Base-by-base conservation (phyloP, 257 asterid genomes). In the Gentiana macrophylla region DNA sequence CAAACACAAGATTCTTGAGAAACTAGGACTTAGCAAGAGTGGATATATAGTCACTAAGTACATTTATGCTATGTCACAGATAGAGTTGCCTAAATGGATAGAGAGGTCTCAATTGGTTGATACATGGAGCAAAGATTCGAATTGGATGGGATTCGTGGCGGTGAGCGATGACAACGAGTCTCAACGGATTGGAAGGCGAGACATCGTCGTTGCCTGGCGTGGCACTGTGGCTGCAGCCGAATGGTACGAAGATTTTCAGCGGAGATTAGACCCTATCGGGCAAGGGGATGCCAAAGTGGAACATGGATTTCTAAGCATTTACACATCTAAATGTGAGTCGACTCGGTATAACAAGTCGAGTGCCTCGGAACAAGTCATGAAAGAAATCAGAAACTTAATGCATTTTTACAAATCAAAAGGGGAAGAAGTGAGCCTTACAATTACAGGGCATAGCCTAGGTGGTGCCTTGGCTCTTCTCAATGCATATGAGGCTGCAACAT, bases 131-230 rank as follows among this genome's bases (percentile, higher is more conserved):
- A 77, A 63, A 35, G 89, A 84, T 35, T 84, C 94, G 0, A 86
- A 86, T 10, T 86, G 94, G 96, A 86, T 84, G 61, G 96, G 96
- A 1, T 86, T 81, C 50, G 82, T 84, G 2, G 89, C 85, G 0
- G 84, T 79, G 24, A 81, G 92, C 63, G 79, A 80, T 49, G 86
- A 81, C 11, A 61, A 64, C 5, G 89, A 86, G 53, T 64, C 94
- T 3, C 32, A n/a, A 15, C 32, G 96, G 32, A 84, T 86, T 32
- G 92, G 96, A 2, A 62, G 92, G 33, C 69, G 86, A 34, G 86
- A 86, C 71, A 70, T 86, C 5, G 85, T 77, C 13, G 94, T 84
- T 43, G 70, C 96, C 45, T 86, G 94, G 94, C 75, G 92, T 41
- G 96, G 96, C 61, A 86, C 86, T 48, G 92, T 81, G 37, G 68